Evolutionary conservation across 768 basidiomycete genomes (phyloP).

Genomic region (Jaapia argillacea): DNA sequence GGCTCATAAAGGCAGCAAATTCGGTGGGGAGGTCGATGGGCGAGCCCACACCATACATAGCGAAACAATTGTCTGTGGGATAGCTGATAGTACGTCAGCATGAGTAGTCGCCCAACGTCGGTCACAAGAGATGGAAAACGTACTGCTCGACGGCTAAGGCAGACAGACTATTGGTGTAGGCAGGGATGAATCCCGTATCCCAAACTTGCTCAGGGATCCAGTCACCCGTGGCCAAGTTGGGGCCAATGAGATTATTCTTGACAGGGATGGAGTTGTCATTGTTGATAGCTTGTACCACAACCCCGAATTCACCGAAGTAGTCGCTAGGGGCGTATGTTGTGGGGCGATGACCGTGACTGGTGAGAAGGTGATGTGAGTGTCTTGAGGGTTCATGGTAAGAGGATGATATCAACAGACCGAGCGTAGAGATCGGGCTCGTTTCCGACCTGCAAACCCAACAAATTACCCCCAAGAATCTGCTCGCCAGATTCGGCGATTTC

Average conservation of each 20-base stretch:
- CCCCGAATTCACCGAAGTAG: conserved; percentile 44
- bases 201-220: conserved; percentile 45
- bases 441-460: conserved; percentile 38
- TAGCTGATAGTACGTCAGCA: conserved; percentile 29
- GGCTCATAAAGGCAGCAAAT: conserved; percentile 50
- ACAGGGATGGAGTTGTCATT: conserved; percentile 27
- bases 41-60: conserved; percentile 31
- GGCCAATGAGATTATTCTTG: conserved; percentile 46
- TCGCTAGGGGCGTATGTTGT: conserved; percentile 25
- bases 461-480: conserved; percentile 28
- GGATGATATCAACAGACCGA: conserved; percentile 35
- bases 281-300: conserved; percentile 32
- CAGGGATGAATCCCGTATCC: conserved; percentile 38
- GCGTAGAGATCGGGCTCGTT: conserved; percentile 53
- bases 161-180: conserved; percentile 30
- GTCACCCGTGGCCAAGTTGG: conserved; percentile 45
- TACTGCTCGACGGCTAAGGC: conserved; percentile 49
- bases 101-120: conserved; percentile 7
- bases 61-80: conserved; percentile 53
- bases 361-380: background rate
- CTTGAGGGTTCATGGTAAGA: background rate
- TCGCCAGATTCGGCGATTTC: conserved; percentile 31
- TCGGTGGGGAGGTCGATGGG: conserved; percentile 31
- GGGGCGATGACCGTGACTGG: conserved; percentile 25
- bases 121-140: conserved; percentile 5